Evolutionary conservation across 2,329 filamentous ascomycete species (phyloP).

Genomic region (Stagonosporopsis vannaccii): DNA sequence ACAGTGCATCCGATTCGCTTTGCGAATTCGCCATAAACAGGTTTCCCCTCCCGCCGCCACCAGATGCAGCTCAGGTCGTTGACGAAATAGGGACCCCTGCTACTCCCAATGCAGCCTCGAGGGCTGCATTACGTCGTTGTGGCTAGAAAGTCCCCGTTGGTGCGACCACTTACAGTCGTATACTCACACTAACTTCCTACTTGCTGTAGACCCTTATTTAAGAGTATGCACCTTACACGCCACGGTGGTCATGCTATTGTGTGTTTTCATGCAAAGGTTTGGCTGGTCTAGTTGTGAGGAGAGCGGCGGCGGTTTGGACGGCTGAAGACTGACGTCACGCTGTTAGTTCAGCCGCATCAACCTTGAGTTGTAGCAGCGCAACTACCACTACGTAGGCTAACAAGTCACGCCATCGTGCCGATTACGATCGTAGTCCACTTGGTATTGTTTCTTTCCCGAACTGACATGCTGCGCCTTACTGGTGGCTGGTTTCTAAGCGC

Average conservation of each 20-base stretch:
- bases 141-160: not conserved
- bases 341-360: not conserved
- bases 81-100: conserved; percentile 14
- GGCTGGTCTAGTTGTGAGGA: too few relatives aligned
- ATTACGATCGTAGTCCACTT: too few relatives aligned
- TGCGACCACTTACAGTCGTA: not conserved
- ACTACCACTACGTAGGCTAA: too few relatives aligned
- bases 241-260: too few relatives aligned
- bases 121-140: conserved; percentile 3
- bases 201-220: too few relatives aligned
- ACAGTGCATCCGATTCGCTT: not conserved
- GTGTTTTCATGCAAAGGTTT: too few relatives aligned
- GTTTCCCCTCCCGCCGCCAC: not conserved
- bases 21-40: not conserved
- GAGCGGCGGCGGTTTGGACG: not conserved
- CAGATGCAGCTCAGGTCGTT: conserved; percentile 1
- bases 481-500: too few relatives aligned
- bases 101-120: conserved; percentile 1
- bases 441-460: too few relatives aligned
- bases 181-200: too few relatives aligned
- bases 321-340: not conserved
- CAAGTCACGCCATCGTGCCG: too few relatives aligned
- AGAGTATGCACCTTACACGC: too few relatives aligned
- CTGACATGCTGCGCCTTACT: too few relatives aligned
- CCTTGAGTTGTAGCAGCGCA: not conserved